Evolutionary conservation across 768 basidiomycete genomes (phyloP), one percentile per base, ranked within the genome.

Genomic region (Hericium rajendrae): DNA sequence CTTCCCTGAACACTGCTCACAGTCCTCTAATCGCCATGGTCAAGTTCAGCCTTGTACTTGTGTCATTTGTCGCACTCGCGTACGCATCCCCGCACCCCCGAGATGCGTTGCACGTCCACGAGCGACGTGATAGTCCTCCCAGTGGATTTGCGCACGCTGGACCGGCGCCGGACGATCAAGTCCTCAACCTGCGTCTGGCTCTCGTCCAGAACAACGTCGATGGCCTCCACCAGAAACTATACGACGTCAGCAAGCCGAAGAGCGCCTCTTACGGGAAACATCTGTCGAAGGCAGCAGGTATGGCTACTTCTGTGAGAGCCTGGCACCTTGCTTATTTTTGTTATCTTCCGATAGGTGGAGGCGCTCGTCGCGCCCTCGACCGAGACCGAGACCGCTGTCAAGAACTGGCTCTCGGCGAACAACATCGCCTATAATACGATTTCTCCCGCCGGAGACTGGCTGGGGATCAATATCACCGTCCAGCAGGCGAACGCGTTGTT

Each of bases 401-500:
- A 65, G 40, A 57, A 60, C 2, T 71, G 64, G 64, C 59, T 71
- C 10, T 48, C 56, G 9, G 61, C 62, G 48, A 65, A 69, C 51
- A 63, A 55, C 24, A 40, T 71, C 43, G 56, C 48, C 26, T 59
- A 69, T 5, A 60, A 59, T n/a, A 54, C 62, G 6, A 61, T 66
- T n/a, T 64, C 66, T 1, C 63, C 65, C 2, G 63, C 67, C 6
- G 69, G 68, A 9, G 69, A 71, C 53, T 69, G 68, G 69, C 56
- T 70, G 46, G 15, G 53, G 13, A 57, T 66, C 54, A 50, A 61
- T 13, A 55, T 67, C 1, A 62, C 69, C 3, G 70, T 69, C 38
- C 60, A 60, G 57, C 61, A 67, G 56, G 70, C 69, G 5, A 70
- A 70, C 56, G 12, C 13, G 18, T 46, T 56, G 28, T 49, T 56